Conservation (phyloP, 2,329 filamentous ascomycete species). For the Fusarium domesticum region DNA sequence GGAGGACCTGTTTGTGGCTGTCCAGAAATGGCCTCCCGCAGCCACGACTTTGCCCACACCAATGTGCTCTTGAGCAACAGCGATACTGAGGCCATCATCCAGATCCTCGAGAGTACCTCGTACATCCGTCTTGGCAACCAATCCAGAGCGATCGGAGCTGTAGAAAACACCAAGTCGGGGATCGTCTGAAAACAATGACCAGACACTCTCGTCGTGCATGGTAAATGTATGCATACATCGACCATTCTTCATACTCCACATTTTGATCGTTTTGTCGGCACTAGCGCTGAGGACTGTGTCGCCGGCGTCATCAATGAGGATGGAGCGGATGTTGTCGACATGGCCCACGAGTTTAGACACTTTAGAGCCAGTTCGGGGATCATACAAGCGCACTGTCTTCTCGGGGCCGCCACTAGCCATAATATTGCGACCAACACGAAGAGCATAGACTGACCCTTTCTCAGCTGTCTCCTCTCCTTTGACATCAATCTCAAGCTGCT, state of each 20-base stretch:
- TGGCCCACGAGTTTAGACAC: constrained; percentile 97
- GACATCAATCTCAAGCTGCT: constrained; percentile 82
- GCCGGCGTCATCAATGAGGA: constrained; percentile 82
- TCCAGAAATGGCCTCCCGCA: constrained; percentile 80
- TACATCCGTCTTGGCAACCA: constrained; percentile 96
- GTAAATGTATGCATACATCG: constrained; percentile 97
- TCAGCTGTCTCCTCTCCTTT: constrained; percentile 77
- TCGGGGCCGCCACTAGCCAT: constrained; percentile 92
- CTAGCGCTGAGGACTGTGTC: constrained; percentile 92
- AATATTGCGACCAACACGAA: constrained; percentile 75
- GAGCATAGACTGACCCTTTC: constrained; percentile 93
- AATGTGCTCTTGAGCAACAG: constrained; percentile 88
- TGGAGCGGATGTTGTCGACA: constrained; percentile 88
- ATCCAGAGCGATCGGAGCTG: constrained; percentile 85
- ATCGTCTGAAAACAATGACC: constrained; percentile 89
- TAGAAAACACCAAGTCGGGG: constrained; percentile 88
- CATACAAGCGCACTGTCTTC: constrained; percentile 89
- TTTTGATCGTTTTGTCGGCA: constrained; percentile 94
- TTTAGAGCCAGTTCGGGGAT: constrained; percentile 80
- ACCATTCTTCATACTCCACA: constrained; percentile 94
- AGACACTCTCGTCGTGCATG: constrained; percentile 98
- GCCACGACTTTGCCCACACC: constrained; percentile 68
- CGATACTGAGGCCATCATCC: constrained; percentile 85
- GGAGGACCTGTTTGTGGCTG: constrained; percentile 82
- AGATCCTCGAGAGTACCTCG: constrained; percentile 63